Evolutionary conservation across 495 filamentous ascomycete genomes (phyloP), one percentile per base, ranked within the genome.

Genomic region (Pyronema omphalodes): DNA sequence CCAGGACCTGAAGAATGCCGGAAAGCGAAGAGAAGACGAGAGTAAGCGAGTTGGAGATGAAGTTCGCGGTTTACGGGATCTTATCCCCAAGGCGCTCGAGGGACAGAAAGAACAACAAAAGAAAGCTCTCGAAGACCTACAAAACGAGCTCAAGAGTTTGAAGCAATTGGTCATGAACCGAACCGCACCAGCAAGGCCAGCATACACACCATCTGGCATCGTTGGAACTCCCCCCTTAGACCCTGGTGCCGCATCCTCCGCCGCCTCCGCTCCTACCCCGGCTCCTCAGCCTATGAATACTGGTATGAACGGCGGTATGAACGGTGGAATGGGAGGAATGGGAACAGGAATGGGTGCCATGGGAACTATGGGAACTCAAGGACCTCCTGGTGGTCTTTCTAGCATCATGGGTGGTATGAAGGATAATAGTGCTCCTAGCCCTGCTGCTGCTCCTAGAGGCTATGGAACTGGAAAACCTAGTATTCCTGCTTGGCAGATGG

Each of bases 401-500:
- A 60, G 68, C 35, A 71, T 67, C 60, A 59, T 44, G 34, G 52
- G 52, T 33, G 51, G 35, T 1, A 14, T 53, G 11, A 33, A 12
- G 9, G 36, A 14, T 2, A 52, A 52, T 9, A 33, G 36, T n/a
- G 9, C 48, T 35, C 34, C 34, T 34, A 35, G 11, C 11, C 66
- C 44, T 67, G 60, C 59, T 67, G 57, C 66, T 67, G 37, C 67
- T 66, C 54, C 65, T 67, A 37, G 73, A 66, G 56, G 68, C 66
- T 17, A 70, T 66, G 62, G 52, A 46, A 65, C 53, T 66, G 66
- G 56, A 23, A 74, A 71, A 61, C 79, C 83, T 7, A 81, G 82
- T n/a, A 94, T 94, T 59, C 88, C 88, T 0, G 77, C 82, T 1
- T 94, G 88, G 88, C 88, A 94, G 69, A 77, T 93, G 77, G 79